These are phyloP conservation scores for Globisporangium lucens DNA, from an alignment of 352 stramenopile species.

Conservation along the genomic window DNA sequence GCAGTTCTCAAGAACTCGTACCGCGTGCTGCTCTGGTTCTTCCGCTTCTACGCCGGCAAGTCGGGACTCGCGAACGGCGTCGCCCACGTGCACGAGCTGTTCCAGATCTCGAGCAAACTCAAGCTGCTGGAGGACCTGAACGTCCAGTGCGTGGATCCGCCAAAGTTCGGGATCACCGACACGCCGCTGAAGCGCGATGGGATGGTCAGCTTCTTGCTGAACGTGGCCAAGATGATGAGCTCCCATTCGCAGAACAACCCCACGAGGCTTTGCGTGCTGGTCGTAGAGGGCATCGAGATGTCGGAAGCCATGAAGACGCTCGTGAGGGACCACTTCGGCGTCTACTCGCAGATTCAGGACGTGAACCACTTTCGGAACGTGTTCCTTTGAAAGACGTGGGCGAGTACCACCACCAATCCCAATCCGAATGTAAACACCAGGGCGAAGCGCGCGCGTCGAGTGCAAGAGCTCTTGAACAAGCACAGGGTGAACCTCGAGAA, in stretches of 20 bases:
- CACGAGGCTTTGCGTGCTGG: constrained; percentile 30
- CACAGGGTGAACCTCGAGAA: constrained; percentile 30
- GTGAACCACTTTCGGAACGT: constrained; percentile 54
- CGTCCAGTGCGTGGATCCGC: constrained; percentile 42
- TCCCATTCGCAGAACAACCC: constrained; percentile 39
- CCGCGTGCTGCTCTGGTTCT: constrained; percentile 63
- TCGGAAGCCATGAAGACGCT: constrained; percentile 50
- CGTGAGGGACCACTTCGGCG: constrained; percentile 46
- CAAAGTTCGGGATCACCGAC: constrained; percentile 46
- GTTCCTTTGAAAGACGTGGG: constrained; percentile 34
- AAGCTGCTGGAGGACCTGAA: constrained; percentile 63
- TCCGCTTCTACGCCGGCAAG: constrained; percentile 50
- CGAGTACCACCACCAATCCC: neutral
- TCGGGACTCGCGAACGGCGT: constrained; percentile 19
- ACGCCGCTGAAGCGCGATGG: constrained; percentile 41
- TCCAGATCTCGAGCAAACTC: constrained; percentile 46
- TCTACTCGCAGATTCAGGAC: constrained; percentile 65
- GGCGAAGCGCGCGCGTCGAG: constrained; percentile 3
- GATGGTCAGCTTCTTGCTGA: constrained; percentile 47
- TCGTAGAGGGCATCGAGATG: constrained; percentile 56
- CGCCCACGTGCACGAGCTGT: constrained; percentile 23
- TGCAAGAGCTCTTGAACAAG: constrained; percentile 29
- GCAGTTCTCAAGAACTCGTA: constrained; percentile 38
- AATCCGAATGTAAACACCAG: neutral
- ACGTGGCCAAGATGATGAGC: constrained; percentile 44